Base-by-base conservation (phyloP, 805 yeast genomes). In the Schizosaccharomyces octosporus region DNA sequence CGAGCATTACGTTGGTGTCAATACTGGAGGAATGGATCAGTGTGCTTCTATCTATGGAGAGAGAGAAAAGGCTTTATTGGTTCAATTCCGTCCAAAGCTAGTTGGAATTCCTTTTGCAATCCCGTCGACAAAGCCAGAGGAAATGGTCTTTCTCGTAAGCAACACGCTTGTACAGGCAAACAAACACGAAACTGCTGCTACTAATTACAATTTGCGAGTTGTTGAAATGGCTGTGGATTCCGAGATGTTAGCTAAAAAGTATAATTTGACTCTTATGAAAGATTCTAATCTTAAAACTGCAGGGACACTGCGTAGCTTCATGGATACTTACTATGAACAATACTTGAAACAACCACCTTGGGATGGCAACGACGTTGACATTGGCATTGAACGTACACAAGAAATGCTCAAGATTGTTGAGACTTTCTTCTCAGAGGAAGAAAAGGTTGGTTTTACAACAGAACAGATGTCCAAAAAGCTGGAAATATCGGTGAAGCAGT, bases 11-110 rank as follows among this genome's bases (percentile, higher is more conserved):
- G 80, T 83, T 45, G 88, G 88, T 43, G 84, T 83, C 61, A 83
- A 81, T 68, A 80, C 83, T 43, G 89, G 88, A n/a, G 87, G 88
- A 48, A 79, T 83, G 84, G 88, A 83, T 68, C 88, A 83, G 71
- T 77, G 83, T 59, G 88, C 87, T 2, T 79, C 84, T 0, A 76
- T 84, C 29, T 82, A 78, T 65, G 87, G 88, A 24, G 80, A 77
- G 66, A 72, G 70, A 54, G 75, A 74, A 63, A 79, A 83, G 64
- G 83, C 83, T 1, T 70, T 83, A 62, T 75, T 77, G 65, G 79
- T 83, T 21, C 79, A 78, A 65, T 83, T 83, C 71, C 75, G 76
- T 63, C 88, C 89, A 1, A 69, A 73, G 63, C 72, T 84, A 59
- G 71, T 68, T 43, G 86, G 81, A 1, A 72, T 75, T 41, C 78